Evolutionary conservation across 768 basidiomycete species (phyloP).

Genomic region (Cystobasidium onofrii): DNA sequence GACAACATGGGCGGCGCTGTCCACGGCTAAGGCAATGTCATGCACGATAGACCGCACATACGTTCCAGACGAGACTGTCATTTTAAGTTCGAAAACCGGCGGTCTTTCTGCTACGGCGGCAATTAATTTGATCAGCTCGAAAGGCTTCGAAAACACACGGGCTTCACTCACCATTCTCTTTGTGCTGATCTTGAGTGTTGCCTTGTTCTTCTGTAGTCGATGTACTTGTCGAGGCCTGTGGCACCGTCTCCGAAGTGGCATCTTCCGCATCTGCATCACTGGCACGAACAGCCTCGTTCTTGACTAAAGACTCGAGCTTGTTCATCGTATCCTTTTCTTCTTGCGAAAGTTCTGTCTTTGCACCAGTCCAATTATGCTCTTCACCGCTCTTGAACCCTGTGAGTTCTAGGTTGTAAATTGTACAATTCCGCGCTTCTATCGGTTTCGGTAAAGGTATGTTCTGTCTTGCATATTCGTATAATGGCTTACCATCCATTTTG

Average conservation of each 20-base stretch:
- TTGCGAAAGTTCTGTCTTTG: constrained; percentile 59
- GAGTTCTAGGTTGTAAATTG: constrained; percentile 70
- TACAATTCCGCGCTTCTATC: constrained; percentile 77
- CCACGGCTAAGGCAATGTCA: constrained; percentile 74
- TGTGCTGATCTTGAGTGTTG: background rate
- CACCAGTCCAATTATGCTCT: constrained; percentile 70
- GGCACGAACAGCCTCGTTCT: constrained; percentile 16
- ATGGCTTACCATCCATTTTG: constrained; percentile 93
- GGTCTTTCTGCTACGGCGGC: constrained; percentile 46
- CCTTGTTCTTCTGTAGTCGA: background rate
- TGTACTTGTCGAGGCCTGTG: background rate
- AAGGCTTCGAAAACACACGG: background rate
- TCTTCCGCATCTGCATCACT: constrained; percentile 19
- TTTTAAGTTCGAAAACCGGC: constrained; percentile 72
- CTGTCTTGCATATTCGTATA: constrained; percentile 90
- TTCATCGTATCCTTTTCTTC: constrained; percentile 65
- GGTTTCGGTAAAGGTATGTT: constrained; percentile 85
- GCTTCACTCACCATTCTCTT: background rate
- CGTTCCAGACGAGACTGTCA: constrained; percentile 92
- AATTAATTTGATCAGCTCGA: background rate
- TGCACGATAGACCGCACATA: constrained; percentile 94
- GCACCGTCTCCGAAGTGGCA: background rate
- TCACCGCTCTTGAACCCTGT: constrained; percentile 60
- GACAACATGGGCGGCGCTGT: constrained; percentile 86
- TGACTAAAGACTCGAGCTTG: constrained; percentile 52